Evolutionary conservation across 768 basidiomycete genomes (phyloP).

Genomic region (Leucocoprinus sp.): DNA sequence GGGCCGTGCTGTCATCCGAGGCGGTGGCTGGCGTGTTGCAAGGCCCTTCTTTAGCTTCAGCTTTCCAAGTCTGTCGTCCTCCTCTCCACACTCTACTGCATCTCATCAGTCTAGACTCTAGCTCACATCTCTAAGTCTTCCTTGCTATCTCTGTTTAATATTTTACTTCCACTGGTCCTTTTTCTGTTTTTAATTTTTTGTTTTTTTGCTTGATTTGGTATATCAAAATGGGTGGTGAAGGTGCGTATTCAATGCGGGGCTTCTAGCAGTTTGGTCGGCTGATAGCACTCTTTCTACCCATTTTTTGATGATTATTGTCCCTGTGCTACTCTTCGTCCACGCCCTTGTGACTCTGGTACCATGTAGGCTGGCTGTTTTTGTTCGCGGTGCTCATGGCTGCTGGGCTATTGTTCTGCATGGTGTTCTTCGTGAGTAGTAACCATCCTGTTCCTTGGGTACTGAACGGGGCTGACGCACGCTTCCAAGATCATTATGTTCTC

Average conservation of each 20-base stretch:
- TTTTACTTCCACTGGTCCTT: background rate
- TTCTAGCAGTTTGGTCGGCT: background rate
- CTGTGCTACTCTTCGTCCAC: background rate
- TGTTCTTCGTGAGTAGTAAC: conserved; percentile 83
- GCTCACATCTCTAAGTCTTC: background rate
- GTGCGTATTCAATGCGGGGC: conserved; percentile 20
- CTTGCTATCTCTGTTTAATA: background rate
- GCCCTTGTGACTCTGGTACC: background rate
- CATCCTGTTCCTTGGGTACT: background rate
- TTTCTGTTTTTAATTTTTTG: conserved; percentile 1
- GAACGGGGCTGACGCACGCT: conserved; percentile 9
- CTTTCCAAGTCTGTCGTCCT: background rate
- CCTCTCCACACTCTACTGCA: background rate
- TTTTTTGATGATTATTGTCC: background rate
- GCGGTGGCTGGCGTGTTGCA: conserved; percentile 2
- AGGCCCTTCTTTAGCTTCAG: background rate
- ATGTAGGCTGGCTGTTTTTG: conserved; percentile 89
- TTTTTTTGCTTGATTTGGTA: background rate
- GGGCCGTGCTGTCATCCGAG: conserved; percentile 10
- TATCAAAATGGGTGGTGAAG: conserved; percentile 32
- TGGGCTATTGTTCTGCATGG: conserved; percentile 94
- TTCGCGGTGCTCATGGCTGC: conserved; percentile 95
- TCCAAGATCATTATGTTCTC: conserved; percentile 99
- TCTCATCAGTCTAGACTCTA: background rate
- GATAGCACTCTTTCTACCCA: background rate